Conservation (phyloP, 1,139 yeast genomes). For the Debaryomyces udenii region DNA sequence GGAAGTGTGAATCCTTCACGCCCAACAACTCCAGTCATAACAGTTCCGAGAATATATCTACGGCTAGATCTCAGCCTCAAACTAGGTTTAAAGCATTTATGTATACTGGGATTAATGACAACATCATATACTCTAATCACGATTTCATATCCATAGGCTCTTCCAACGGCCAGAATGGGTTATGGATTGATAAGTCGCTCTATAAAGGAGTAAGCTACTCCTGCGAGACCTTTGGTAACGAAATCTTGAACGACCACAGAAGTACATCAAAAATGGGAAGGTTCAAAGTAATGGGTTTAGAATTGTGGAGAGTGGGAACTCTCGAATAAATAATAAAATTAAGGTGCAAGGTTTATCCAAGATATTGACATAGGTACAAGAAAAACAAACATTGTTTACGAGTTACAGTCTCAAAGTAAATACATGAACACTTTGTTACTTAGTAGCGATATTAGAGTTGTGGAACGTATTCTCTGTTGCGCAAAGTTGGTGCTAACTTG, state of each 20-base stretch:
- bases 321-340: constrained; percentile 19
- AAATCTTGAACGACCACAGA: constrained; percentile 62
- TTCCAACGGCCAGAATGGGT: constrained; percentile 86
- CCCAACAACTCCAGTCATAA: constrained; percentile 3
- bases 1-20: constrained; percentile 60
- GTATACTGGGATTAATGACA: constrained; percentile 88
- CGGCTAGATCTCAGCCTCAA: constrained; percentile 4
- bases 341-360: too few species aligned
- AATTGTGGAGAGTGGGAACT: constrained; percentile 80
- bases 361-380: too few species aligned
- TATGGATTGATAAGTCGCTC: constrained; percentile 81
- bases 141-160: constrained; percentile 86
- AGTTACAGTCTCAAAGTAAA: too few species aligned
- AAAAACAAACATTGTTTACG: too few species aligned
- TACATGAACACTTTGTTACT: too few species aligned
- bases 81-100: constrained; percentile 76
- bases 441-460: too few species aligned
- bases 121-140: constrained; percentile 78
- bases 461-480: too few species aligned
- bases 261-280: constrained; percentile 38
- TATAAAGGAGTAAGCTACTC: constrained; percentile 75
- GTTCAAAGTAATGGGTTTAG: constrained; percentile 76
- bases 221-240: constrained; percentile 90
- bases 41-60: constrained; percentile 10
- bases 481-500: too few species aligned